Percentiles rank a stretch among this genome's conserved stretches.
phyloP scores from a whole-genome alignment of 1,139 yeast genomes.

The Tardiomyces blankii region DNA sequence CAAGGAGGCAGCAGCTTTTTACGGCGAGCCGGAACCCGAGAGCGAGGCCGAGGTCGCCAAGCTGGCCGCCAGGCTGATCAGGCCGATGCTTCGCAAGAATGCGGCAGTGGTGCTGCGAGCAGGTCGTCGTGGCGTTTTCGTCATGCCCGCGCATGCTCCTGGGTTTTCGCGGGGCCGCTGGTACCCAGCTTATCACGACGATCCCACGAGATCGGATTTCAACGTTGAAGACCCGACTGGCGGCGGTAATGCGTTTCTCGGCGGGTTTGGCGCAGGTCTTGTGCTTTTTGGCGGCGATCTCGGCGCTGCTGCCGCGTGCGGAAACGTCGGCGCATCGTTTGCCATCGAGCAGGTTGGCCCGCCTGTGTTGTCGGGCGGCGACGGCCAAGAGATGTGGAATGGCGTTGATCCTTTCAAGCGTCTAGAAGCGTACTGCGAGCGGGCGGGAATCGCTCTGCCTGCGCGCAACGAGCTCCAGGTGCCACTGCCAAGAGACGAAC shows the following conservation, averaged over 20 bases:
- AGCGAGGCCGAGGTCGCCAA: slow-evolving; percentile 28
- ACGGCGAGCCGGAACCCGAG: slow-evolving; percentile 36
- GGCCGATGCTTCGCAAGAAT: slow-evolving; percentile 28
- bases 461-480: neutral
- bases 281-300: slow-evolving; percentile 34
- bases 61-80: slow-evolving; percentile 33
- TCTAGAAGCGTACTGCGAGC: neutral
- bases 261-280: slow-evolving; percentile 57
- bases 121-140: slow-evolving; percentile 55
- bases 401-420: neutral
- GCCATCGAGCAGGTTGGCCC: slow-evolving; percentile 71
- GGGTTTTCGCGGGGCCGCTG: slow-evolving; percentile 19
- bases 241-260: slow-evolving; percentile 85
- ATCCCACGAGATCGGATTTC: slow-evolving; percentile 11
- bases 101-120: slow-evolving; percentile 55
- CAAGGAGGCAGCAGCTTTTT: slow-evolving; percentile 61
- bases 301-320: slow-evolving; percentile 49
- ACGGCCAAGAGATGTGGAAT: neutral
- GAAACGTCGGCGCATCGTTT: slow-evolving; percentile 68
- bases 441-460: neutral
- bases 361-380: slow-evolving; percentile 29
- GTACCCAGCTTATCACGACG: slow-evolving; percentile 65
- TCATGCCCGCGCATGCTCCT: slow-evolving; percentile 14
- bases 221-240: slow-evolving; percentile 83
- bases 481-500: neutral